phyloP scores from a whole-genome alignment of 2,329 filamentous ascomycete genomes.

The Epicoccum sorghinum region DNA sequence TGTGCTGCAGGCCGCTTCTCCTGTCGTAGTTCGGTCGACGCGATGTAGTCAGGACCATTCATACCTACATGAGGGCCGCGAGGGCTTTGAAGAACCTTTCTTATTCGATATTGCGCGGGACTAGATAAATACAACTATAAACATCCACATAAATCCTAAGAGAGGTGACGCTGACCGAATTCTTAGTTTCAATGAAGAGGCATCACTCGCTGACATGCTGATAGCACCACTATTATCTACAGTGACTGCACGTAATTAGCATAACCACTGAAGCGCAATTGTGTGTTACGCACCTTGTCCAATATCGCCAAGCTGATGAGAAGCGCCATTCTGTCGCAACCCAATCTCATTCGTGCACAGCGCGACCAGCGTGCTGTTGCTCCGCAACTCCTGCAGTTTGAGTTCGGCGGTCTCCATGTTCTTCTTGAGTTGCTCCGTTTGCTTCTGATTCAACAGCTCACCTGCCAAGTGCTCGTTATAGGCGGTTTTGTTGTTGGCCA shows the following conservation, averaged over 20 bases:
- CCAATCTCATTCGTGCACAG: constrained; percentile 18
- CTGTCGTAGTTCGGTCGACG: too few species aligned
- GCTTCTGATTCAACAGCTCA: constrained; percentile 30
- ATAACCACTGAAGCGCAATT: background rate
- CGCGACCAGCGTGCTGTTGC: constrained; percentile 34
- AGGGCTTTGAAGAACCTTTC: background rate
- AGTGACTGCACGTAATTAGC: constrained; percentile 10
- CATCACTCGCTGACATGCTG: constrained; percentile 10
- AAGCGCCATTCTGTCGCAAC: constrained; percentile 7
- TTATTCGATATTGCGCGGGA: background rate
- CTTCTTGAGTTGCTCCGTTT: constrained; percentile 29
- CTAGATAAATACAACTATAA: background rate
- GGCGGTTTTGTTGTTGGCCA: constrained; percentile 32
- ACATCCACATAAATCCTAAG: background rate
- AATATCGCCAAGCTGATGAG: constrained; percentile 14
- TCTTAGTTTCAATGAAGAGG: background rate
- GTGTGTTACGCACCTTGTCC: constrained; percentile 2
- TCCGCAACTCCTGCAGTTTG: constrained; percentile 30
- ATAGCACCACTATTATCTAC: constrained; percentile 22
- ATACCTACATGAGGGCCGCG: background rate
- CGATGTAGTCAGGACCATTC: background rate
- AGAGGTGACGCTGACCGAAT: background rate
- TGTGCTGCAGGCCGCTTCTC: too few species aligned
- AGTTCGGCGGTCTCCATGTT: constrained; percentile 33
- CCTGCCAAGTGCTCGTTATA: constrained; percentile 19